These are phyloP conservation scores for Boletus edulis DNA, from an alignment of 768 basidiomycete species.

Conservation along the genomic window DNA sequence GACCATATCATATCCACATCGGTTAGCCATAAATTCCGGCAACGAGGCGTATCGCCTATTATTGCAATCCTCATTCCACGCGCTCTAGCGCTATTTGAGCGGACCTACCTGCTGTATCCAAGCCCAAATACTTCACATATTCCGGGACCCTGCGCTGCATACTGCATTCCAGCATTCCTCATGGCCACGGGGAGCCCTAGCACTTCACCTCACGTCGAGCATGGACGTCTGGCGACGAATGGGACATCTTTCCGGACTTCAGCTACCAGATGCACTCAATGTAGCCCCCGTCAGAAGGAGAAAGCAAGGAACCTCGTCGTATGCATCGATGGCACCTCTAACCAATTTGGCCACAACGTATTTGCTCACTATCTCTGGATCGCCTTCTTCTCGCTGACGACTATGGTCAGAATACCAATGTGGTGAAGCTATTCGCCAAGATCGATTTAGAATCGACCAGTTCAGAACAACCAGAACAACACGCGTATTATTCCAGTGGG, in stretches of 20 bases:
- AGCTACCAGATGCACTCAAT: conserved; percentile 9
- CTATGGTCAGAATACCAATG: conserved; percentile 34
- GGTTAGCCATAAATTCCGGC: not conserved
- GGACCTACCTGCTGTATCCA: not conserved
- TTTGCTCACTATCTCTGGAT: not conserved
- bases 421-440: conserved; percentile 35
- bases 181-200: not conserved
- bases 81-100: conserved; percentile 4
- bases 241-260: not conserved
- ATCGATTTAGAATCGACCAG: conserved; percentile 19
- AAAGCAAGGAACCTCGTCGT: conserved; percentile 21
- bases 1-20: not conserved
- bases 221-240: not conserved
- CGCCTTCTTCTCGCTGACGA: conserved; percentile 1
- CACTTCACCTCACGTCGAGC: not conserved
- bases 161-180: not conserved
- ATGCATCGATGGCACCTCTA: conserved; percentile 26
- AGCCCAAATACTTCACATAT: not conserved
- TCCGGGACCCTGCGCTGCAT: not conserved
- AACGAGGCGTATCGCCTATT: not conserved
- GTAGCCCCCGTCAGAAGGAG: conserved; percentile 9
- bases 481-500: conserved; percentile 38
- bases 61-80: not conserved
- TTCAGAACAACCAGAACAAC: conserved; percentile 28
- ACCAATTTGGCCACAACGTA: conserved; percentile 22